Evolutionary conservation across 225 moss, liverwort and hornwort species (phyloP).

Genomic region (Thuidium tamariscinum): DNA sequence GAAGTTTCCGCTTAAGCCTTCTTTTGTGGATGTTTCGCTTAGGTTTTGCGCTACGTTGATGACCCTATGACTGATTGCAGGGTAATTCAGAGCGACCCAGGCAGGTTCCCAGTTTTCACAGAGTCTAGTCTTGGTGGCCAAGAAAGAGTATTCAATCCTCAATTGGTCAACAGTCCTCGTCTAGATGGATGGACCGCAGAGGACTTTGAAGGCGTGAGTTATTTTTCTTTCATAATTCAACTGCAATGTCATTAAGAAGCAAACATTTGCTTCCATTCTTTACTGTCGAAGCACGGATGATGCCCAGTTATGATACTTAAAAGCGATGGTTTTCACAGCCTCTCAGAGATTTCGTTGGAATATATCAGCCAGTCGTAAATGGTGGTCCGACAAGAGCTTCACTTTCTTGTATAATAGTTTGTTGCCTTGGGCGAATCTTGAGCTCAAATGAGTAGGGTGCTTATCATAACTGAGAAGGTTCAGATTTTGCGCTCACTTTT

Average conservation of each 20-base stretch:
- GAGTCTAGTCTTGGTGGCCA: constrained; percentile 15
- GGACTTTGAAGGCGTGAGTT: constrained; percentile 22
- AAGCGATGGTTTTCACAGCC: background rate
- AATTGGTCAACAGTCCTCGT: constrained; percentile 5
- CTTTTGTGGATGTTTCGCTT: background rate
- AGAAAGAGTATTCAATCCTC: constrained; percentile 5
- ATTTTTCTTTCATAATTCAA: background rate
- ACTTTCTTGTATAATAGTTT: background rate
- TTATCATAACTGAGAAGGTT: background rate
- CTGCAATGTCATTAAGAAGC: background rate
- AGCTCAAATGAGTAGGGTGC: background rate
- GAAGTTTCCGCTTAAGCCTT: background rate
- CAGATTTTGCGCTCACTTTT: background rate
- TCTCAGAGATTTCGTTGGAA: background rate
- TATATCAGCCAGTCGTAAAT: background rate
- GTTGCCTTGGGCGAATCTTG: background rate
- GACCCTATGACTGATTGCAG: constrained; percentile 14
- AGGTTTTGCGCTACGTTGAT: background rate
- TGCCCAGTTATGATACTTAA: background rate
- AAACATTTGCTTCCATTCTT: background rate
- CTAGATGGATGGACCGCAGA: constrained; percentile 19
- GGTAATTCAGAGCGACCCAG: constrained; percentile 42
- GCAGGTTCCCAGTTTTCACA: constrained; percentile 18
- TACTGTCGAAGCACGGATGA: background rate
- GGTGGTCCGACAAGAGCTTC: background rate